These are phyloP conservation scores for Pistacia integerrima DNA, from an alignment of 345 rosid species.

Conservation along the genomic window DNA sequence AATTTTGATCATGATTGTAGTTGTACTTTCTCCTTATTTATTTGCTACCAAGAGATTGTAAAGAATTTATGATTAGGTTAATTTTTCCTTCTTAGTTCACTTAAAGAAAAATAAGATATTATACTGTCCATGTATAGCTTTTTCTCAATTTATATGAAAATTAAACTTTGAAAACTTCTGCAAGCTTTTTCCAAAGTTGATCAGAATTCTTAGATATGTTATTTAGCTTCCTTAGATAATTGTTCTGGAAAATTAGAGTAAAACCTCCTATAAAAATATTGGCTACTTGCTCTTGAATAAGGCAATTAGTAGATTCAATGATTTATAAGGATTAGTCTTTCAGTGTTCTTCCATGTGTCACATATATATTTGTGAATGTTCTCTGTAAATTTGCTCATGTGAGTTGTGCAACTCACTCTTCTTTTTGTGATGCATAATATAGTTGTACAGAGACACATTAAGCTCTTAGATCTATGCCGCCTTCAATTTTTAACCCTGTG, in stretches of 20 bases:
- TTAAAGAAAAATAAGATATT: neutral
- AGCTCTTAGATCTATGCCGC: neutral
- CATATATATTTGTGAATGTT: neutral
- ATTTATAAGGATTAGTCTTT: neutral
- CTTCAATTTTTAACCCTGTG: neutral
- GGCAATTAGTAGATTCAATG: neutral
- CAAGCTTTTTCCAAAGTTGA: too few species aligned
- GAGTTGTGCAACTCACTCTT: neutral
- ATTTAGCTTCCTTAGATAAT: too few species aligned
- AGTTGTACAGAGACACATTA: neutral
- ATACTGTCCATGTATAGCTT: neutral
- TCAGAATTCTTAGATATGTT: too few species aligned
- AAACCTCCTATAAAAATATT: neutral
- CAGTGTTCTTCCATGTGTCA: neutral
- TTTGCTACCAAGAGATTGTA: neutral
- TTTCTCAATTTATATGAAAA: neutral
- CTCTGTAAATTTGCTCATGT: too few species aligned
- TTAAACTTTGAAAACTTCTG: neutral
- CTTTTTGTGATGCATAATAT: neutral
- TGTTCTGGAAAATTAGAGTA: neutral
- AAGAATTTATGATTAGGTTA: too few species aligned
- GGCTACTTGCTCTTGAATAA: neutral
- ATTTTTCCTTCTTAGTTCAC: too few species aligned
- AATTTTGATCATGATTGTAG: slow-evolving; percentile 25
- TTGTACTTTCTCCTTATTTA: neutral